A percentile compares a stretch with the other conserved stretches of the same genome.
Conservation (phyloP, 75 land plant species). For the Cunninghamia lanceolata region DNA sequence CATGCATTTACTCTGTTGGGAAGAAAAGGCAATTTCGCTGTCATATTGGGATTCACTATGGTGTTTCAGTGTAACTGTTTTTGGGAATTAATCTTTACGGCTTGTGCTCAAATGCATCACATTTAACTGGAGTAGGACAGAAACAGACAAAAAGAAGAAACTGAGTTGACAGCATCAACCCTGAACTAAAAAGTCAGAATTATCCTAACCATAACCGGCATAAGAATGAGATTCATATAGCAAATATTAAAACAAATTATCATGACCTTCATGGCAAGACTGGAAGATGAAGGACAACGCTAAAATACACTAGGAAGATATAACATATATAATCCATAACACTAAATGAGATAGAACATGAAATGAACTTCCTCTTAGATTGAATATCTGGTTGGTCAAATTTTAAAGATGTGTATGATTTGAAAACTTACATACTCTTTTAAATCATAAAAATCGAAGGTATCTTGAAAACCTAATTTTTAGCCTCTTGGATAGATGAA, state of each 20-base stretch:
- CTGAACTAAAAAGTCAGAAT: background rate
- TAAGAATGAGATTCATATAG: background rate
- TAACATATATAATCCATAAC: background rate
- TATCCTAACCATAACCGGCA: background rate
- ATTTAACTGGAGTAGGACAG: background rate
- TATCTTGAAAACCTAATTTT: too few relatives aligned
- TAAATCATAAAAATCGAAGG: too few relatives aligned
- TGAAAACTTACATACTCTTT: too few relatives aligned
- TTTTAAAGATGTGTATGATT: too few relatives aligned
- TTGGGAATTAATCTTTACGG: background rate
- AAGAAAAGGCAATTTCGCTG: background rate
- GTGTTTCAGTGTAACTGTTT: background rate
- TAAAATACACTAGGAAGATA: background rate
- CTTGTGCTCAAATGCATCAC: background rate
- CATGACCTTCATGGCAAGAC: background rate
- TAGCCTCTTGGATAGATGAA: too few relatives aligned
- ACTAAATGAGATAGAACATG: background rate
- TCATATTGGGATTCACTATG: background rate
- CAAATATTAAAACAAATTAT: background rate
- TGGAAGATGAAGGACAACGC: background rate
- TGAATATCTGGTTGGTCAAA: too few relatives aligned
- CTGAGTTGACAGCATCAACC: background rate
- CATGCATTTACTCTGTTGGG: background rate
- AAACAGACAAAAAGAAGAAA: background rate
- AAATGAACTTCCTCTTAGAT: background rate